These are phyloP conservation scores for Cinnamomum chago DNA, from an alignment of 164 flowering plant species.

Conservation along the genomic window DNA sequence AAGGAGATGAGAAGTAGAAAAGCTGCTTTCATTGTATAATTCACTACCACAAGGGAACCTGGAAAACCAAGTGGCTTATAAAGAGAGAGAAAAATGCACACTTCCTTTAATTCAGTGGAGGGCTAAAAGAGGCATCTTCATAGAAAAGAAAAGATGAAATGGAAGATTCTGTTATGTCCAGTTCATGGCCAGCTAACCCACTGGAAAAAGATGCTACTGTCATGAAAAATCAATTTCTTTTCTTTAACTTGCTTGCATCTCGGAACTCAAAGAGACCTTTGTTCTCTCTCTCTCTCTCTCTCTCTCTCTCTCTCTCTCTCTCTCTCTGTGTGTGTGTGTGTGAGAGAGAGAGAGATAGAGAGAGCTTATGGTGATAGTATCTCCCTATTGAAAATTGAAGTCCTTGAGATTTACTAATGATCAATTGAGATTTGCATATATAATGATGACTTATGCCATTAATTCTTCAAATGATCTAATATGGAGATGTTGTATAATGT, in stretches of 20 bases:
- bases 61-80: background rate
- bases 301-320: too few species aligned
- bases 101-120: background rate
- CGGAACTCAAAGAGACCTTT: background rate
- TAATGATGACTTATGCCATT: too few species aligned
- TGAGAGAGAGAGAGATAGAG: too few species aligned
- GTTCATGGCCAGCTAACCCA: background rate
- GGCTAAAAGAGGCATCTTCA: background rate
- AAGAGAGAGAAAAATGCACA: background rate
- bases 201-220: background rate
- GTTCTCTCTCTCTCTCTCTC: too few species aligned
- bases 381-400: too few species aligned
- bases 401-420: too few species aligned
- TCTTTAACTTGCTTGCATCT: background rate
- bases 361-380: too few species aligned
- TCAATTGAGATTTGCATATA: too few species aligned
- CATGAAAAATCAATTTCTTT: background rate
- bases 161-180: background rate
- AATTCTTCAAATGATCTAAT: too few species aligned
- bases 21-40: background rate
- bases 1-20: background rate
- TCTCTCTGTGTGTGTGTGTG: too few species aligned
- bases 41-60: background rate
- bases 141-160: background rate
- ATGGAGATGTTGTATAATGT: too few species aligned